Evolutionary conservation across 495 filamentous ascomycete species (phyloP), one percentile per base, ranked within the genome.

Genomic region (Thermochaetoides thermophila): DNA sequence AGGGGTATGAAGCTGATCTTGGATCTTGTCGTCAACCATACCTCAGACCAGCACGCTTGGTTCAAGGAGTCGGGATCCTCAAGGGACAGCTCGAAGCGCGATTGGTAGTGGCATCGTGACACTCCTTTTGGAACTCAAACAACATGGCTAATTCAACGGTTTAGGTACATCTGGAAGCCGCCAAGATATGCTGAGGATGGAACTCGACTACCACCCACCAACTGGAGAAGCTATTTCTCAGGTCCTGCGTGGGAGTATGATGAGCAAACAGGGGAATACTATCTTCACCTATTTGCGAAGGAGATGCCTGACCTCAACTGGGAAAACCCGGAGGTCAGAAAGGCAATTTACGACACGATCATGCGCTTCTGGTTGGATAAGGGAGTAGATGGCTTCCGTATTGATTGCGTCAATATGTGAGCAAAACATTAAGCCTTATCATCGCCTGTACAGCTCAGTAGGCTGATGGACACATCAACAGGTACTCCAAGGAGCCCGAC

Each of bases 21-120:
- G 49, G 79, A 84, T 48, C 52, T 84, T 15, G 79, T 84, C 0
- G 69, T 82, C 23, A 84, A 85, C 43, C 81, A 84, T 50, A 82
- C 76, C n/a, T 76, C 69, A n/a, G 71, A 81, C 37, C 65, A 82
- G 55, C 76, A 82, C 43, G 63, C 64, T 18, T 84, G 81, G 79
- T 85, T 85, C 53, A 59, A 70, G 41, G 65, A 81, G 33, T 77
- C 76, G 5, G 60, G 71, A 28, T 67, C 63, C 12, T 73, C 68
- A 13, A 74, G 62, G 40, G 57, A 68, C 31, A 75, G 63, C 38
- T 53, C 68, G 24, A 82, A 78, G 47, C 58, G 73, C 1, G 66
- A 81, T 46, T 84, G 73, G 71, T 46, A n/a, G n/a, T n/a, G n/a
- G 25, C 16, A 19, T 26, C 8, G 16, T 2, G 2, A 4, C 17